Evolutionary conservation across 1,284 basidiomycete species (phyloP).

Genomic region (Abortiporus biennis): DNA sequence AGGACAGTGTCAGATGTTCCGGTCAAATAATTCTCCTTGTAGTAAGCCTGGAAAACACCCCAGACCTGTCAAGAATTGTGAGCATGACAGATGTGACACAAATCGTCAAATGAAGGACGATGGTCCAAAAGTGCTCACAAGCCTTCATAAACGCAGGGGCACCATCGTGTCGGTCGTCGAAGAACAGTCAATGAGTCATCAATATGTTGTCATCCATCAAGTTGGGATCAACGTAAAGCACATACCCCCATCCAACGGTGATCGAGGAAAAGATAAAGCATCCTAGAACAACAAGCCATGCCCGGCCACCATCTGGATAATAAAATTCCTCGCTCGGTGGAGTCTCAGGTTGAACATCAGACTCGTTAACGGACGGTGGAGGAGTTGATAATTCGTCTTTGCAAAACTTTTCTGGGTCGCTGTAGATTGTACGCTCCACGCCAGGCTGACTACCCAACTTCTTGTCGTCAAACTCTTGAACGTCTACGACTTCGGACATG

Average conservation of each 20-base stretch:
- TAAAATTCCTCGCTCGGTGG: too few relatives aligned
- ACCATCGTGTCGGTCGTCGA: not conserved
- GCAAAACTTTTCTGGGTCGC: not conserved
- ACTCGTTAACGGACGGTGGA: not conserved
- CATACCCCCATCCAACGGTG: constrained; percentile 18
- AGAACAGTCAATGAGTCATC: constrained; percentile 1
- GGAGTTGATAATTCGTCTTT: not conserved
- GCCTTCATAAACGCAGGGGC: constrained; percentile 7
- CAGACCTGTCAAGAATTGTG: constrained; percentile 15
- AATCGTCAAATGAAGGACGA: constrained; percentile 4
- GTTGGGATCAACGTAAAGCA: constrained; percentile 5
- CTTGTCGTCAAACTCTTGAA: too few relatives aligned
- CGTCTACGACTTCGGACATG: too few relatives aligned
- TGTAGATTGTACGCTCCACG: not conserved
- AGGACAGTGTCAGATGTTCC: constrained; percentile 15
- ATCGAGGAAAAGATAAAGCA: constrained; percentile 16
- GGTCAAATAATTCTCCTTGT: constrained; percentile 17
- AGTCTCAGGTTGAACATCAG: too few relatives aligned
- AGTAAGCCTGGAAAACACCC: constrained; percentile 22
- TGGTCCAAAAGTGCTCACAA: constrained; percentile 16
- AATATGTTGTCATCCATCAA: constrained; percentile 1
- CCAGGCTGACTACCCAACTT: not conserved
- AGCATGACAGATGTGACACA: not conserved
- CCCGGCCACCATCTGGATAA: constrained; percentile 15
- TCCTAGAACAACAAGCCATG: constrained; percentile 17